Evolutionary conservation across 805 yeast genomes (phyloP), one percentile per base, ranked within the genome.

Genomic region (Barnettozyma pratensis): DNA sequence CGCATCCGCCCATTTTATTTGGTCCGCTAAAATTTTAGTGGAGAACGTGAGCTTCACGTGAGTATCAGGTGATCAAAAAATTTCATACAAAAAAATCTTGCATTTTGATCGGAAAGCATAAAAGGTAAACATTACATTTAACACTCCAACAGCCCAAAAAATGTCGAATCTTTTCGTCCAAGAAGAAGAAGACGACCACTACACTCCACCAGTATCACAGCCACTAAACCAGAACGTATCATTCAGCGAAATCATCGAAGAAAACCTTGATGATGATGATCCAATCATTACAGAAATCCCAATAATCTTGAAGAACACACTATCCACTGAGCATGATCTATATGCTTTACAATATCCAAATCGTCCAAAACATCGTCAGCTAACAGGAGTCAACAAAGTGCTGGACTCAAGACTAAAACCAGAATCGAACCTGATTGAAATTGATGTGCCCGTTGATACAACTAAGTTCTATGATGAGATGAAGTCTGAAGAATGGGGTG

Each of bases 391-490:
- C 1, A 62, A 60, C 35, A 69, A 69, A 49, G 70, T 51, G 66
- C 67, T 14, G 71, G 52, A 53, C 28, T 47, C 82, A 0, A 66
- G 84, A 39, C 63, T 85, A 50, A 92, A 90, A 59, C 77, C 77
- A 1, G 69, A 74, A 29, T 73, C 88, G 1, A 77, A 80, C 2
- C 72, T 81, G 10, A 68, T 94, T 51, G 96, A 88, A 62, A 75
- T 91, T 36, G 87, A 85, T 51, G 70, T 87, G 6, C 96, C 96
- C 11, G 67, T 88, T 44, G 85, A 85, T 46, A 85, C 87, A 0
- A 58, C 70, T 6, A 75, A 74, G 40, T 89, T 85, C 58, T 87
- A 80, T 60, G 92, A 90, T 61, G 73, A 69, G 39, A 68, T 74
- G 10, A 83, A 82, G 57, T 74, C 84, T 6, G 81, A 74, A 27